phyloP scores from a whole-genome alignment of 1,284 basidiomycete species.

The Amylostereum areolatum region DNA sequence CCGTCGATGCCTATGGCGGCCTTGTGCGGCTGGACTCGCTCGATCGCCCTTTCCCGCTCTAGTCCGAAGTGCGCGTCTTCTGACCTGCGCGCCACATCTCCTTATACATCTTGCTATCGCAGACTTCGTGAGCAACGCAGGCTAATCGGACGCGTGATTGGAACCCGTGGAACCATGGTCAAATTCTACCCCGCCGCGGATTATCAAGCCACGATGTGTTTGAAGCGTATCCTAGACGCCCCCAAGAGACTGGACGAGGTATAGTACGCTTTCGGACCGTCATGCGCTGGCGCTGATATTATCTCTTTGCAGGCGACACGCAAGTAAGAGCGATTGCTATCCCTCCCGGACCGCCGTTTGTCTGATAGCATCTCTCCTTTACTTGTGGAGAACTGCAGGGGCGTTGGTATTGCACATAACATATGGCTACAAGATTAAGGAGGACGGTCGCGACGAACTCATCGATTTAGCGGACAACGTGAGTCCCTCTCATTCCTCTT shows the following conservation, averaged over 20 bases:
- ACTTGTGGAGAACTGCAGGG: conserved; percentile 8
- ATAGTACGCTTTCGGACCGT: background rate
- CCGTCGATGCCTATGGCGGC: background rate
- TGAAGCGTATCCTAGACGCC: background rate
- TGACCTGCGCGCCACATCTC: background rate
- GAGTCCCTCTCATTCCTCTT: background rate
- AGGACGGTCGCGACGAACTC: conserved; percentile 6
- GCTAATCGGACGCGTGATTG: conserved; percentile 5
- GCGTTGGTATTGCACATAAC: conserved; percentile 9
- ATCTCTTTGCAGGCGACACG: too few relatives aligned
- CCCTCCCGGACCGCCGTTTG: too few relatives aligned
- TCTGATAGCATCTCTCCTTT: too few relatives aligned
- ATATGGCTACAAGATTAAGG: conserved; percentile 7
- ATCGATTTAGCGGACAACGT: conserved; percentile 4
- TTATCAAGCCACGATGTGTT: conserved; percentile 2
- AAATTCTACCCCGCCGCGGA: conserved; percentile 5
- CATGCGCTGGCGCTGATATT: too few relatives aligned
- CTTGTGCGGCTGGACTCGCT: background rate
- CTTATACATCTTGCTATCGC: background rate
- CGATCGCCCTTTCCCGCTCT: background rate
- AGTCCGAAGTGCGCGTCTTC: background rate
- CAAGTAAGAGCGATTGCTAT: too few relatives aligned
- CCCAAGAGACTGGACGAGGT: background rate
- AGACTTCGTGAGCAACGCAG: background rate
- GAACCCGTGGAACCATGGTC: conserved; percentile 1